phyloP scores from a whole-genome alignment of 1,284 basidiomycete species.

The Boletus albobrunnescens region DNA sequence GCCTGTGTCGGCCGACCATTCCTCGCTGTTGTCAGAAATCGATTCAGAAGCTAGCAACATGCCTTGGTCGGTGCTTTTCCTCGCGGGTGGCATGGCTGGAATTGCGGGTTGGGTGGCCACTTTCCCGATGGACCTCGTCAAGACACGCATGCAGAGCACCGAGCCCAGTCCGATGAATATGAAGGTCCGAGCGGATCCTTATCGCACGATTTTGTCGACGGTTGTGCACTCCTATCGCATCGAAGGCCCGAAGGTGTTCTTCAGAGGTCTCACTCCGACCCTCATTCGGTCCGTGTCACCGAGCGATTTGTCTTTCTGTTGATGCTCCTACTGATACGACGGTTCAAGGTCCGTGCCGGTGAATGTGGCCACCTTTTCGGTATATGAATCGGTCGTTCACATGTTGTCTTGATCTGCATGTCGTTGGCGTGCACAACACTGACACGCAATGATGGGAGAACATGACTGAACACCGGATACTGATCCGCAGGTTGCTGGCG shows the following conservation, averaged over 20 bases:
- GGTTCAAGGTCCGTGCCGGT: constrained; percentile 41
- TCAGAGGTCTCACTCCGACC: constrained; percentile 72
- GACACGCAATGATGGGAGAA: too few relatives aligned
- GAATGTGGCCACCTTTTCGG: constrained; percentile 55
- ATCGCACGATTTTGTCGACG: constrained; percentile 54
- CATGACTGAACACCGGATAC: too few relatives aligned
- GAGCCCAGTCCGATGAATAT: constrained; percentile 8
- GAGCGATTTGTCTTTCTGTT: background rate
- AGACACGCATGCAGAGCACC: constrained; percentile 76
- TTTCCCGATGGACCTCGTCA: constrained; percentile 83
- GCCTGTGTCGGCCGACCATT: constrained; percentile 29
- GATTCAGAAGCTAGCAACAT: constrained; percentile 40
- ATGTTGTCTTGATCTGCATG: constrained; percentile 16
- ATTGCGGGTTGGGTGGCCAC: constrained; percentile 68
- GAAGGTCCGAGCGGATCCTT: too few relatives aligned
- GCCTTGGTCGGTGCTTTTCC: constrained; percentile 56
- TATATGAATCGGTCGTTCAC: constrained; percentile 41
- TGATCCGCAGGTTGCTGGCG: too few relatives aligned
- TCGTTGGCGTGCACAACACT: too few relatives aligned
- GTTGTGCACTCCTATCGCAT: constrained; percentile 57
- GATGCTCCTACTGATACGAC: constrained; percentile 23
- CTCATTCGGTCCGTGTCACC: constrained; percentile 61
- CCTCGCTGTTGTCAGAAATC: constrained; percentile 43
- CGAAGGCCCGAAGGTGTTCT: constrained; percentile 69
- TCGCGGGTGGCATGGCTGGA: constrained; percentile 79